phyloP scores from a whole-genome alignment of 2,329 filamentous ascomycete species.

The Beauveria sp. region DNA sequence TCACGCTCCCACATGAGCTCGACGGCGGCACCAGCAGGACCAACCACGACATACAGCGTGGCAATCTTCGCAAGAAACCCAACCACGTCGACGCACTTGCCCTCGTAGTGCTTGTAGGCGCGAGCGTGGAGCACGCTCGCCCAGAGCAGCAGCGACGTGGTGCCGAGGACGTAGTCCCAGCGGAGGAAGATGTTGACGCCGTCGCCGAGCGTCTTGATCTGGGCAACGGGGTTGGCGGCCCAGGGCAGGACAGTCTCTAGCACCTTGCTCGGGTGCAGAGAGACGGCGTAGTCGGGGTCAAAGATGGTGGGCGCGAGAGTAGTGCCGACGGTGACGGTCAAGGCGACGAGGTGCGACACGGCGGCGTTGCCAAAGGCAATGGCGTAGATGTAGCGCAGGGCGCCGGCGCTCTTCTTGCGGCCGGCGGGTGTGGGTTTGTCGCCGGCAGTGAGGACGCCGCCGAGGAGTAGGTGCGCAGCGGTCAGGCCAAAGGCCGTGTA shows the following conservation, averaged over 20 bases:
- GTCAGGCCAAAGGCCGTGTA: conserved; percentile 14
- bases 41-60: conserved; percentile 10
- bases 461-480: not conserved
- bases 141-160: conserved; percentile 15
- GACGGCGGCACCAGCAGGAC: conserved; percentile 14
- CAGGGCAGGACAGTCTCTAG: conserved; percentile 14
- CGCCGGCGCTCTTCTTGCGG: not conserved
- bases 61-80: conserved; percentile 2
- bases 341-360: conserved; percentile 12
- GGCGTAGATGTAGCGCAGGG: conserved; percentile 14
- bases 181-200: conserved; percentile 14
- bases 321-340: conserved; percentile 7
- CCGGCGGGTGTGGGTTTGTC: not conserved
- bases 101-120: conserved; percentile 8
- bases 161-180: conserved; percentile 16
- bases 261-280: conserved; percentile 14
- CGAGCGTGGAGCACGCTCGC: conserved; percentile 11
- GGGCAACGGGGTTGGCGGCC: conserved; percentile 4
- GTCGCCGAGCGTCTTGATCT: conserved; percentile 13
- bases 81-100: not conserved
- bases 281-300: not conserved
- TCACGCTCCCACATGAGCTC: conserved; percentile 18
- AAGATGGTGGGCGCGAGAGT: conserved; percentile 13
- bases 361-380: conserved; percentile 14
- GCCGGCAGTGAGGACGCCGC: not conserved